These are phyloP conservation scores for Colletotrichum lini DNA, from an alignment of 2,329 filamentous ascomycete genomes.

Conservation along the genomic window DNA sequence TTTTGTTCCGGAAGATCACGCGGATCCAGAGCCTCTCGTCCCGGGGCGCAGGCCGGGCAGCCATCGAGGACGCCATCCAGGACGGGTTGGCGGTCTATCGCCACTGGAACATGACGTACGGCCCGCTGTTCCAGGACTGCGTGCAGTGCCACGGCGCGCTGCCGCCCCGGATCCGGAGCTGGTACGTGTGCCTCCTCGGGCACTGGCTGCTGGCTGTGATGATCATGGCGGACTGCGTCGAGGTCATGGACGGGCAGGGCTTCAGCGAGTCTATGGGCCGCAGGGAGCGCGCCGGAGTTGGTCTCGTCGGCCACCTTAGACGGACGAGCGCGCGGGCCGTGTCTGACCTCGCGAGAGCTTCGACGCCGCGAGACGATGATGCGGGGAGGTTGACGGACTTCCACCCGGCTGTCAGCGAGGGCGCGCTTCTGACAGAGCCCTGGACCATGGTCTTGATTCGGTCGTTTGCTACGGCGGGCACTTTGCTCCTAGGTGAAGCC, in stretches of 20 bases:
- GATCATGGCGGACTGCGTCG: slow-evolving; percentile 68
- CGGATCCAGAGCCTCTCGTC: slow-evolving; percentile 66
- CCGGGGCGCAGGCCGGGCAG: slow-evolving; percentile 54
- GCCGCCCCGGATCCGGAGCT: slow-evolving; percentile 69
- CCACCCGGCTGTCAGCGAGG: slow-evolving; percentile 68
- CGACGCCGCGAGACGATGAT: slow-evolving; percentile 50
- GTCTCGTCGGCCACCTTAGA: slow-evolving; percentile 58
- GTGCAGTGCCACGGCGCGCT: slow-evolving; percentile 64
- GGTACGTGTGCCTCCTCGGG: slow-evolving; percentile 70
- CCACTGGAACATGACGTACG: slow-evolving; percentile 68
- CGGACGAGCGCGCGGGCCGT: slow-evolving; percentile 61
- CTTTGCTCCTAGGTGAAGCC: slow-evolving; percentile 54
- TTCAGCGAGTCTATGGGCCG: slow-evolving; percentile 48
- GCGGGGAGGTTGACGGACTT: slow-evolving; percentile 54
- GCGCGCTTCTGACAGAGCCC: slow-evolving; percentile 71
- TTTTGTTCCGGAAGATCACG: slow-evolving; percentile 70
- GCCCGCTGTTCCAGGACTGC: slow-evolving; percentile 66
- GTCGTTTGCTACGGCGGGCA: slow-evolving; percentile 64
- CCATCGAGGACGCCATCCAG: slow-evolving; percentile 64
- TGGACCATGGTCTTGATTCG: slow-evolving; percentile 71
- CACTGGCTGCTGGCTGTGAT: slow-evolving; percentile 72
- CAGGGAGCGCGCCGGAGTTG: slow-evolving; percentile 46
- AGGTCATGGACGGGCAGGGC: slow-evolving; percentile 60
- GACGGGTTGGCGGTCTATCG: slow-evolving; percentile 65
- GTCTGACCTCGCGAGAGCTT: slow-evolving; percentile 63